phyloP scores from a whole-genome alignment of 139 green algal species.

The Coccomyxa sp. region DNA sequence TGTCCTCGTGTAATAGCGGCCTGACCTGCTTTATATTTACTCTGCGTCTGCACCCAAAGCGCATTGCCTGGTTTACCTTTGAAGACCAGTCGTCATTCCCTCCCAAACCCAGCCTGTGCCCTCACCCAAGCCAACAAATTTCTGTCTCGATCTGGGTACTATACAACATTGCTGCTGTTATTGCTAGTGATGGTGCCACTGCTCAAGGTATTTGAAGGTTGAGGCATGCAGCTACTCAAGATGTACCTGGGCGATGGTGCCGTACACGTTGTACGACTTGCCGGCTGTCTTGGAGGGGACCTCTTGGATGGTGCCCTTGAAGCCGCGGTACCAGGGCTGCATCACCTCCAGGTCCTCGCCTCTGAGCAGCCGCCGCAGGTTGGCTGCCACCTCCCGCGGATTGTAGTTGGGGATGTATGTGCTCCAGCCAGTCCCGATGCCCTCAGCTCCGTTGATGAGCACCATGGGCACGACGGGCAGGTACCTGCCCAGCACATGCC shows the following conservation, averaged over 20 bases:
- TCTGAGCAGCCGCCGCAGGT: constrained; percentile 81
- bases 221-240: too few relatives aligned
- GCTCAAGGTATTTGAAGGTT: too few relatives aligned
- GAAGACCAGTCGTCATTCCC: too few relatives aligned
- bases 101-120: too few relatives aligned
- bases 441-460: constrained; percentile 96
- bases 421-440: constrained; percentile 98
- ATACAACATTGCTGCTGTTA: too few relatives aligned
- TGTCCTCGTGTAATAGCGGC: too few relatives aligned
- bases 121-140: too few relatives aligned
- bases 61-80: too few relatives aligned
- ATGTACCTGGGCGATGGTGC: constrained; percentile 66
- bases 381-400: constrained; percentile 86
- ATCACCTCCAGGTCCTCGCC: constrained; percentile 74
- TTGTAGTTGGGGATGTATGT: constrained; percentile 98
- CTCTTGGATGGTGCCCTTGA: constrained; percentile 69
- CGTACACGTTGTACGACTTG: constrained; percentile 70
- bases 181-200: too few relatives aligned
- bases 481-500: constrained; percentile 52
- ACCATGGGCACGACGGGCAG: constrained; percentile 84
- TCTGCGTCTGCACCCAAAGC: too few relatives aligned
- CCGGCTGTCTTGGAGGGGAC: constrained; percentile 51
- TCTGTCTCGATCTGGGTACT: too few relatives aligned
- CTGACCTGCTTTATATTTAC: too few relatives aligned
- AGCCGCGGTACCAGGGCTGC: constrained; percentile 88